Evolutionary conservation across 2,329 filamentous ascomycete species (phyloP).

Genomic region (Pyrenochaeta sp.): DNA sequence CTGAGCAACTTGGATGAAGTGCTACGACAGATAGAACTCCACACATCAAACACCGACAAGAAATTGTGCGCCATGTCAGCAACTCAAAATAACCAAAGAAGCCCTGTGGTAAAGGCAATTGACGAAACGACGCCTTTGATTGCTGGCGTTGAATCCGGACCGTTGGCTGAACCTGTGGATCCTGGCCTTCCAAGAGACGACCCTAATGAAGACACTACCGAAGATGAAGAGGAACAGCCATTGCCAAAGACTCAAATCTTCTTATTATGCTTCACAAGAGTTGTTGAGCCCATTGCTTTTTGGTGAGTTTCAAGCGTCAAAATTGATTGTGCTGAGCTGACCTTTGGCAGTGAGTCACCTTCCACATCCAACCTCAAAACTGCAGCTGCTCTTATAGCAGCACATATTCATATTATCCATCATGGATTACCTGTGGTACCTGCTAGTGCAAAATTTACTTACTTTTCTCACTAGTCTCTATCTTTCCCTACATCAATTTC

Average conservation of each 20-base stretch:
- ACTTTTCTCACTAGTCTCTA: too few relatives aligned
- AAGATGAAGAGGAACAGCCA: conserved; percentile 22
- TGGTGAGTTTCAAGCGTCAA: too few relatives aligned
- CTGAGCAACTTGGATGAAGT: too few relatives aligned
- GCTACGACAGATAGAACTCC: too few relatives aligned
- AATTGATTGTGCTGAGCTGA: too few relatives aligned
- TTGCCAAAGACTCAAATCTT: conserved; percentile 65
- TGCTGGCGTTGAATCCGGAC: conserved; percentile 19
- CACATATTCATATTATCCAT: too few relatives aligned
- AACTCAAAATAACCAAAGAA: conserved; percentile 1
- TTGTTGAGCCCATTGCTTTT: conserved; percentile 81
- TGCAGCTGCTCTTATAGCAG: too few relatives aligned
- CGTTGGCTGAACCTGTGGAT: conserved; percentile 20
- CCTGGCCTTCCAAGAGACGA: background rate
- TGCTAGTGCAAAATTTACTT: too few relatives aligned
- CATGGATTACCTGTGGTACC: too few relatives aligned
- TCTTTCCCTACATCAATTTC: conserved; percentile 80
- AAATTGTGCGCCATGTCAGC: conserved; percentile 4
- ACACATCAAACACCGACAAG: too few relatives aligned
- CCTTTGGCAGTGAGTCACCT: too few relatives aligned
- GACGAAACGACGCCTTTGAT: conserved; percentile 43
- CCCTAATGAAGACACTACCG: conserved; percentile 2
- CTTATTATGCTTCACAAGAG: conserved; percentile 74
- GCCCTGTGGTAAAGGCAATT: conserved; percentile 2
- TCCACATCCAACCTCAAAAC: too few relatives aligned